Evolutionary conservation across 805 yeast species (phyloP), one percentile per base, ranked within the genome.

Genomic region (Wickerhamomyces hampshirensis): DNA sequence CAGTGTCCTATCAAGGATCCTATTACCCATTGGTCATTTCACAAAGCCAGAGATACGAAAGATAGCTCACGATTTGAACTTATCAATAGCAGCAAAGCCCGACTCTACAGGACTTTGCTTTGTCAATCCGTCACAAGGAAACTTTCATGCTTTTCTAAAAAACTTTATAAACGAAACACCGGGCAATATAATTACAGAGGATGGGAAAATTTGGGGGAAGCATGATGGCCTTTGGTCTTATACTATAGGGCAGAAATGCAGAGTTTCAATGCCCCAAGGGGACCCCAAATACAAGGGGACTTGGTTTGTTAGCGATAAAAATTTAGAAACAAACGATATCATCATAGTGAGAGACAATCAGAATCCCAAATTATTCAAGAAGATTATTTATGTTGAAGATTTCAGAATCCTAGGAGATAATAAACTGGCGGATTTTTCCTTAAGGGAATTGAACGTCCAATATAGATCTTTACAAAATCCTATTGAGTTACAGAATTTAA

Each of bases 21-120:
- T 88, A 19, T 71, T 91, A 60, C 98, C 98, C 0, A 70, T 93
- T 12, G 95, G 96, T 0, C 81, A 80, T 48, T 68, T 72, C 37
- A 63, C 74, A 5, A 93, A 93, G 58, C 84, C 88, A 1, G 74
- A 82, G 47, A 80, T 89, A 2, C 62, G 98, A 19, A 58, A 67
- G 17, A 49, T 84, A 30, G 98, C 98, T 0, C 43, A 56, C n/a
- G 47, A 65, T 2, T 55, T 66, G 24, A 56, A 65, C 1, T 61
- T 86, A 12, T 72, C 76, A 1, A 78, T 83, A 1, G 87, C 89
- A 1, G 54, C 63, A n/a, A 88, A 88, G 50, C 93, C 87, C 0
- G 98, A 93, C 55, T 88, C 97, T 1, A 95, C 85, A 55, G 98
- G 98, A 0, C 68, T 93, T 8, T 93, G 98, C 56, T 93, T 93